Base-by-base conservation (phyloP, 108 stramenopile species). In the Fragilaria radians region DNA sequence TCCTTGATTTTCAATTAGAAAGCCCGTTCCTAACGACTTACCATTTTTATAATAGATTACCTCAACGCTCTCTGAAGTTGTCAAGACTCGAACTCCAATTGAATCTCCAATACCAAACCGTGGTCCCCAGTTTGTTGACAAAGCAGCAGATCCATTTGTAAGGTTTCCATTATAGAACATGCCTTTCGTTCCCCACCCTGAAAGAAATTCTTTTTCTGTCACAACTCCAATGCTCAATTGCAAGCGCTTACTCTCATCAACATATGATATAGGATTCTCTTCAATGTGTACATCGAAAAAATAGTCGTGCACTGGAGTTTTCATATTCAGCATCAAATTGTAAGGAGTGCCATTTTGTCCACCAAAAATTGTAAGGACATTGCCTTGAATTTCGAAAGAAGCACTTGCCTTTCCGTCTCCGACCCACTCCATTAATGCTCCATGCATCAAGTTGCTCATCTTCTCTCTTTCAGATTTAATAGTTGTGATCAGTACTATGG, bases 111-210 rank as follows among this genome's bases (percentile, higher is more conserved):
- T 2, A 42, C 68, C 60, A 1, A 76, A 46, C 19, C 17, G 29
- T 5, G 62, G 54, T 24, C 81, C 81, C 32, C 66, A 82, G 18
- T 66, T 60, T 18, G 65, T 67, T 23, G 61, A 56, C 46, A 83
- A 60, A 5, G 65, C 76, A 3, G 82, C 78, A 17, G 57, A 47
- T 23, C 81, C 77, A 56, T 82, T 79, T 25, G 81, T 78, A 4
- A 79, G 56, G 32, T 82, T 82, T 7, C 81, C 77, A 64, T 82
- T 82, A 71, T 82, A 82, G 51, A 82, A 79, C 68, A 63, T 70
- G 19, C 81, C 81, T 51, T 65, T 63, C 18, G 59, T 79, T 28
- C 65, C 61, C 66, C 67, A 82, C 18, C 81, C 81, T 5, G 75
- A 69, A 49, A 45, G 59, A 34, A 82, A 73, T 17, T 67, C 56